Evolutionary conservation across 306 rosid genomes (phyloP), one percentile per base, ranked within the genome.

Genomic region (Corylus americana): DNA sequence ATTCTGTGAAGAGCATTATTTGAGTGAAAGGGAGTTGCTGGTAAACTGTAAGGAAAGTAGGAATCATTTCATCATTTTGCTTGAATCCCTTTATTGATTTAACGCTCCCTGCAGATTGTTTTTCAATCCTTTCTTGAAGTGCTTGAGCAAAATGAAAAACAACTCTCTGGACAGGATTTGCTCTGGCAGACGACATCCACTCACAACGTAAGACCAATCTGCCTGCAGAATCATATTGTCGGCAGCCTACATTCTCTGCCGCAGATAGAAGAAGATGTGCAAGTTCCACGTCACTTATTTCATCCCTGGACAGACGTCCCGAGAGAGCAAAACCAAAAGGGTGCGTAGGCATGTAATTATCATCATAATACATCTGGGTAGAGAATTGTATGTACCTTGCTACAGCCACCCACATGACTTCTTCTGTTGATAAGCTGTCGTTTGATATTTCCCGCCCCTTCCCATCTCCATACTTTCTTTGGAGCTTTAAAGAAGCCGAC

Each of bases 231-330:
- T 88, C 94, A 17, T 54, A 89, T 84, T 94, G 92, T 37, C 84
- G 87, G 81, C 75, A 85, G 35, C 89, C 80, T 31, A 92, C 91
- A 55, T 80, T 94, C 82, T 94, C 96, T 11, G 93, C 96, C 18
- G 91, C 90, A 58, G 92, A 86, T 49, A 89, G 82, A 29, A 94
- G 90, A 31, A 80, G 20, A 74, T 94, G 96, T 29, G 85, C 91
- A 66, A 94, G 97, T 70, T 89, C 96, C 39, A 91, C 80, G 3
- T 92, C 98, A 81, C 78, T 76, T 25, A 67, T 85, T 76, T 94
- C 92, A 51, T 88, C 89, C 31, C 86, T 84, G 0, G 92, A 86
- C 13, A 92, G 78, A 62, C 25, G 25, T 22, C 72, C 79, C 1
- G 83, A 78, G 20, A 83, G 78, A 13, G 84, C 89, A n/a, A 84